Conservation (phyloP, 345 rosid species). For the Linum trigynum region DNA sequence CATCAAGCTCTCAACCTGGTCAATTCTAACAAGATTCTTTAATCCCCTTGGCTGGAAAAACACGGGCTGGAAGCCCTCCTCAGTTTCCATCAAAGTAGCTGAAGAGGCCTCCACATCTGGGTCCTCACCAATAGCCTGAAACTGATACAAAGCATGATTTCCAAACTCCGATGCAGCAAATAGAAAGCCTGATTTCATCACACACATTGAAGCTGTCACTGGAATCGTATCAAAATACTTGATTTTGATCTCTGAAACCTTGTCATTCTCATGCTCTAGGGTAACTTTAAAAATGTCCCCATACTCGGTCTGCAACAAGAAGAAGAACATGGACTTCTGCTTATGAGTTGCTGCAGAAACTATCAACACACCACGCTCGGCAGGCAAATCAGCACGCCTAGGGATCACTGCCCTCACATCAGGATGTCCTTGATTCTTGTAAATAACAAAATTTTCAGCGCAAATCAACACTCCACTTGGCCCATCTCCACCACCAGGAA, state of each 20-base stretch:
- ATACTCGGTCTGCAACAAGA: constrained; percentile 89
- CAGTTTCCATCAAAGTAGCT: constrained; percentile 83
- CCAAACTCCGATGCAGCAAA: constrained; percentile 96
- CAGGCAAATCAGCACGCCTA: constrained; percentile 81
- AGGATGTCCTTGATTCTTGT: constrained; percentile 88
- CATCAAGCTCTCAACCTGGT: constrained; percentile 95
- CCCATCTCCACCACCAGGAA: constrained; percentile 97
- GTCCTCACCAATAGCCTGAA: constrained; percentile 83
- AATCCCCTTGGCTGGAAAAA: constrained; percentile 89
- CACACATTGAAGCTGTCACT: constrained; percentile 74
- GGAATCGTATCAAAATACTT: constrained; percentile 96
- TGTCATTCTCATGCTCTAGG: constrained; percentile 59
- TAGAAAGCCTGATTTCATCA: constrained; percentile 77
- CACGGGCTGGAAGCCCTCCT: constrained; percentile 92
- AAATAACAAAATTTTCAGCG: constrained; percentile 93
- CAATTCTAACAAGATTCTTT: constrained; percentile 89
- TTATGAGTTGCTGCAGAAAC: constrained; percentile 83
- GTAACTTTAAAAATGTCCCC: constrained; percentile 93
- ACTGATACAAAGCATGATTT: constrained; percentile 89
- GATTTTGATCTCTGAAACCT: constrained; percentile 72
- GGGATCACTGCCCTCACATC: constrained; percentile 94
- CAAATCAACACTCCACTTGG: constrained; percentile 95
- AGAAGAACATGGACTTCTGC: constrained; percentile 89
- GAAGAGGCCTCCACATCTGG: constrained; percentile 92
- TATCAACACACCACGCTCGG: constrained; percentile 84